Conservation (phyloP, 495 filamentous ascomycete genomes). For the Saxophila tyrrhenica region DNA sequence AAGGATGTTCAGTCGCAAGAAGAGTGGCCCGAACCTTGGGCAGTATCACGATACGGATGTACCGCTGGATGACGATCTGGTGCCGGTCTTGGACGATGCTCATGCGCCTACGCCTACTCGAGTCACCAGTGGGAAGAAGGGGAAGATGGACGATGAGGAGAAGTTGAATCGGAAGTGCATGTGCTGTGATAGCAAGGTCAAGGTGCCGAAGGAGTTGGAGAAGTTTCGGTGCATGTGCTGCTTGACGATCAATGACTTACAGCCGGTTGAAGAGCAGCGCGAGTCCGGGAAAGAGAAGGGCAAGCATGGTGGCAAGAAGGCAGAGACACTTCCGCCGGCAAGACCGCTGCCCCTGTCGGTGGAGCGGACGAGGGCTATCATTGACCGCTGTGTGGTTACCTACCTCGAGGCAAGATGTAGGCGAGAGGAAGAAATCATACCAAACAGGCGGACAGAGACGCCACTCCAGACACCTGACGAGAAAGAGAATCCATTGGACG, state of each 20-base stretch:
- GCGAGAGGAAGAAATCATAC: conserved; percentile 20
- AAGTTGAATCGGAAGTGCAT: conserved; percentile 35
- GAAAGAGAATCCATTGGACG: background rate
- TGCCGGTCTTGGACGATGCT: conserved; percentile 14
- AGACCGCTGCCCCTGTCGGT: conserved; percentile 12
- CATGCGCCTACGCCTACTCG: background rate
- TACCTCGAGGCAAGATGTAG: conserved; percentile 36
- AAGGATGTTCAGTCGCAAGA: conserved; percentile 18
- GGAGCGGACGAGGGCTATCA: conserved; percentile 39
- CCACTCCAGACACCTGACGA: background rate
- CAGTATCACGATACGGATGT: conserved; percentile 16
- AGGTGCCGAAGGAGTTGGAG: conserved; percentile 67
- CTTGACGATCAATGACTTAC: conserved; percentile 75
- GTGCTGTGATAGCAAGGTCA: conserved; percentile 58
- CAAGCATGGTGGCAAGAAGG: conserved; percentile 14
- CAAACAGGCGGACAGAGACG: background rate
- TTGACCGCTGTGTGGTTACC: conserved; percentile 41
- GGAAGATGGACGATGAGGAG: conserved; percentile 28
- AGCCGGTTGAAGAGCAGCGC: conserved; percentile 33
- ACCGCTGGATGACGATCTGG: conserved; percentile 16
- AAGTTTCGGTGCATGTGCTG: conserved; percentile 79
- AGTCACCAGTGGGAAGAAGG: conserved; percentile 11
- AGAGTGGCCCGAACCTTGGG: conserved; percentile 14
- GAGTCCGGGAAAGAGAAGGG: conserved; percentile 22
- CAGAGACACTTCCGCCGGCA: conserved; percentile 2